Evolutionary conservation across 2,329 filamentous ascomycete genomes (phyloP).

Genomic region (Chrysosphaeria jannelii): DNA sequence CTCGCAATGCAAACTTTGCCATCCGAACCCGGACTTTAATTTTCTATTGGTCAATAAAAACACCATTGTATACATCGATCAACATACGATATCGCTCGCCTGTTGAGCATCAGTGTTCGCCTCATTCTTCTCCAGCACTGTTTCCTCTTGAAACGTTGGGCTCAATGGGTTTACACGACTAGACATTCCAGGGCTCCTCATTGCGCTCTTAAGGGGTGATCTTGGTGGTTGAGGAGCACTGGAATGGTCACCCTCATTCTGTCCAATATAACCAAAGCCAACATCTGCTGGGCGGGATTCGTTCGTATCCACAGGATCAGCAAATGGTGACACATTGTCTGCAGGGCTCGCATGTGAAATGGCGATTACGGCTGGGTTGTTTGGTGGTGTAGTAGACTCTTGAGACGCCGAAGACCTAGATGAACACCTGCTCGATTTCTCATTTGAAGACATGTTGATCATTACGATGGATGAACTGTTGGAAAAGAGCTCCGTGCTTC

Average conservation of each 20-base stretch:
- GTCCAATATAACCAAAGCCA: constrained; percentile 80
- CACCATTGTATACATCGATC: neutral
- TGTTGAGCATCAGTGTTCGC: constrained; percentile 59
- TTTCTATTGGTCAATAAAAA: constrained; percentile 25
- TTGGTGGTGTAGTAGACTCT: too few relatives aligned
- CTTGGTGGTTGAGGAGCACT: constrained; percentile 16
- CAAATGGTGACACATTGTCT: too few relatives aligned
- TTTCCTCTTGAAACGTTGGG: constrained; percentile 74
- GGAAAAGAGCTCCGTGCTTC: too few relatives aligned
- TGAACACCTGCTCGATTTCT: too few relatives aligned
- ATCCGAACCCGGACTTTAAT: constrained; percentile 73
- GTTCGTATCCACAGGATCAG: too few relatives aligned
- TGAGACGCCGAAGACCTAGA: too few relatives aligned
- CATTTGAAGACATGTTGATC: too few relatives aligned
- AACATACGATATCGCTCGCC: constrained; percentile 55
- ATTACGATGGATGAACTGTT: too few relatives aligned
- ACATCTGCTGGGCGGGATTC: constrained; percentile 52
- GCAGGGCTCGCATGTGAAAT: too few relatives aligned
- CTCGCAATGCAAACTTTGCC: constrained; percentile 82
- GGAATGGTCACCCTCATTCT: constrained; percentile 13
- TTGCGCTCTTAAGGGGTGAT: constrained; percentile 64
- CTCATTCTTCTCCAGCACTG: constrained; percentile 63
- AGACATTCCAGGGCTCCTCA: constrained; percentile 64
- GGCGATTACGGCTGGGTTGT: too few relatives aligned
- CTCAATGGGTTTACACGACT: constrained; percentile 57